Percentiles rank a stretch among this genome's conserved stretches.
These are phyloP conservation scores for Apiotrichum gamsii DNA, from an alignment of 1,284 basidiomycete species.

Conservation along the genomic window DNA sequence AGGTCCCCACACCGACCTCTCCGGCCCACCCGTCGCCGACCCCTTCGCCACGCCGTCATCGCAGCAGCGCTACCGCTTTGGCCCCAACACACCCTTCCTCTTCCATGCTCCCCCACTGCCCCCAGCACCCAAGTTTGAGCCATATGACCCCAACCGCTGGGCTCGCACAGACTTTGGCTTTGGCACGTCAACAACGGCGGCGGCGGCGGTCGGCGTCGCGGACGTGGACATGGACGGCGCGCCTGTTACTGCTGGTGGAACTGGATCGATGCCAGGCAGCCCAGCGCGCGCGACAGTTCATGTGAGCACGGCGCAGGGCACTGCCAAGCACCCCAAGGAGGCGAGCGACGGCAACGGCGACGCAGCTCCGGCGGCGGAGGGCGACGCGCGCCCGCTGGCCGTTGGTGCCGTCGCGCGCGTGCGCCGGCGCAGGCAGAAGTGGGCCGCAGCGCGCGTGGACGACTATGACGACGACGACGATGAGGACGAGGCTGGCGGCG, in stretches of 20 bases:
- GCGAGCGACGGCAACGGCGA: no score
- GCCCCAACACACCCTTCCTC: slow-evolving; percentile 29
- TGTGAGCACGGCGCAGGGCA: neutral
- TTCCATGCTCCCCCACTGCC: slow-evolving; percentile 24
- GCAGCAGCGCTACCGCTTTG: slow-evolving; percentile 13
- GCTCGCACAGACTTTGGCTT: slow-evolving; percentile 26
- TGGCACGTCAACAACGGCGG: slow-evolving; percentile 3
- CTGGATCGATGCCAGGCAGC: slow-evolving; percentile 10
- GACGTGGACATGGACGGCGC: slow-evolving; percentile 33
- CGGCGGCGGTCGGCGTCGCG: slow-evolving; percentile 8
- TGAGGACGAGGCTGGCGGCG: no score
- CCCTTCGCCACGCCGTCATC: slow-evolving; percentile 5
- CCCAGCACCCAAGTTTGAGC: slow-evolving; percentile 14
- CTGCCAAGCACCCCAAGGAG: no score
- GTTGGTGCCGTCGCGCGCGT: slow-evolving; percentile 65
- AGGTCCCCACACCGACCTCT: slow-evolving; percentile 39
- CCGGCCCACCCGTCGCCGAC: slow-evolving; percentile 6
- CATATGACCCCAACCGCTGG: slow-evolving; percentile 37
- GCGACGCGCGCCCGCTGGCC: slow-evolving; percentile 45
- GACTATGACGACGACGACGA: slow-evolving; percentile 27
- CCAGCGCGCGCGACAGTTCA: slow-evolving; percentile 14
- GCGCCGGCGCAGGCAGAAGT: slow-evolving; percentile 57
- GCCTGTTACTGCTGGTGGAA: no score
- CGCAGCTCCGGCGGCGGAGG: slow-evolving; percentile 13
- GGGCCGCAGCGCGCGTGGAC: slow-evolving; percentile 18